Base-by-base conservation (phyloP, 2,329 filamentous ascomycete species). In the Clonostachys chloroleuca region DNA sequence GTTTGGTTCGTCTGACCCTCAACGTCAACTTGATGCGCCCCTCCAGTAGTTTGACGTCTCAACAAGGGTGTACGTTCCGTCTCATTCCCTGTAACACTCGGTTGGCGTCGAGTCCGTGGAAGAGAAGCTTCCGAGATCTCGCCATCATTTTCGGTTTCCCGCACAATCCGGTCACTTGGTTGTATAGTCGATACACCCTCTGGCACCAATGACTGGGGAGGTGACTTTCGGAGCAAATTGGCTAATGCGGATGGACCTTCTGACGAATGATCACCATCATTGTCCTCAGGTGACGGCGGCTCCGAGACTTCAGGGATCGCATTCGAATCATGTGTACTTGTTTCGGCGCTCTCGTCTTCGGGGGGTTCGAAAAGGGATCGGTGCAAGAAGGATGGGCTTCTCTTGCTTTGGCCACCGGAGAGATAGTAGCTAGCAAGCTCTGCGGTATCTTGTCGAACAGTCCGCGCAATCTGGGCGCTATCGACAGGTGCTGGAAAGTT, bases 381-480 rank as follows among this genome's bases (percentile, higher is more conserved):
- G 20, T 64, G 61, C n/a, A 81, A 65, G 49, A 81, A 76, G 10
- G 71, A 68, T 5, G 73, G 66, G 50, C 63, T 70, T 40, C 65
- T 68, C 40, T 62, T 56, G 49, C 68, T 63, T 48, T 74, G 68
- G 56, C 77, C 76, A 56, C 87, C 82, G 37, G 85, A 85, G 30
- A 96, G 77, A 44, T 89, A 84, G 62, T 92, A 90, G 16, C 82
- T 89, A 40, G 91, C 91, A 48, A 96, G 75, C 66, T 95, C 89
- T 45, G 90, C 89, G 3, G 91, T 95, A 61, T 94, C 86, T 66
- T 94, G 86, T 53, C 91, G 86, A 39, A 96, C 86, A 54, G 84
- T 87, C 49, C 84, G 82, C 34, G 89, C 87, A 64, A 89, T 88
- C 56, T 89, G 81, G 16, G 82, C 78, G 56, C 81, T 86, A 60